These are phyloP conservation scores for Suillus ampliporus DNA, from an alignment of 768 basidiomycete species.

Conservation along the genomic window DNA sequence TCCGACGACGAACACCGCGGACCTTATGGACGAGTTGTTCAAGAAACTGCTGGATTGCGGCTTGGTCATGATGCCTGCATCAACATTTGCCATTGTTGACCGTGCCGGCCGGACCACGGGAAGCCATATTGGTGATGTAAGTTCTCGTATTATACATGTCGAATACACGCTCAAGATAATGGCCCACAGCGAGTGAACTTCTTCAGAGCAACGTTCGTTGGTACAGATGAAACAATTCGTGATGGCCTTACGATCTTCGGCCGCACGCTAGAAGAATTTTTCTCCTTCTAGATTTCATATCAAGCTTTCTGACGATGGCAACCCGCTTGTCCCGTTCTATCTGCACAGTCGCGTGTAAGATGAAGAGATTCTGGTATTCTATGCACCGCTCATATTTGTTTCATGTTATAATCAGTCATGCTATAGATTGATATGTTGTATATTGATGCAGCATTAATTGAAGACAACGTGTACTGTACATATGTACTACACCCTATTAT, in stretches of 20 bases:
- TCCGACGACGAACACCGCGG: slow-evolving; percentile 45
- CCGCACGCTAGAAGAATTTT: slow-evolving; percentile 43
- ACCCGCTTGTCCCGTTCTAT: background rate
- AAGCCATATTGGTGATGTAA: slow-evolving; percentile 47
- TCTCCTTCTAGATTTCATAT: slow-evolving; percentile 26
- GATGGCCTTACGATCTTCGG: slow-evolving; percentile 48
- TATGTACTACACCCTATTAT: background rate
- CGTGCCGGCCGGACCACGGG: slow-evolving; percentile 29
- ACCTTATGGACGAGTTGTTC: slow-evolving; percentile 56
- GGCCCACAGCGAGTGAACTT: slow-evolving; percentile 44
- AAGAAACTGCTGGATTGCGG: slow-evolving; percentile 45
- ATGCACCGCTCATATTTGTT: background rate
- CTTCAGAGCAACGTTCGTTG: slow-evolving; percentile 55
- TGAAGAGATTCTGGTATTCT: background rate
- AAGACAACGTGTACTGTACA: background rate
- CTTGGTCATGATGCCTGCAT: slow-evolving; percentile 55
- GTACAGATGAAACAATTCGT: slow-evolving; percentile 52
- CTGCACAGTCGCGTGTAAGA: background rate
- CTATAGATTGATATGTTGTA: slow-evolving; percentile 1
- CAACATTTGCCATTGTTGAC: slow-evolving; percentile 47
- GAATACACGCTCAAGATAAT: slow-evolving; percentile 4
- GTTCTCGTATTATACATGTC: slow-evolving; percentile 23
- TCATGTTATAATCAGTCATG: background rate
- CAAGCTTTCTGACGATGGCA: background rate
- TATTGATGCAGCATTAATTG: background rate